Evolutionary conservation across 352 stramenopile species (phyloP), one percentile per base, ranked within the genome.

Genomic region (Pythium plurisporium): DNA sequence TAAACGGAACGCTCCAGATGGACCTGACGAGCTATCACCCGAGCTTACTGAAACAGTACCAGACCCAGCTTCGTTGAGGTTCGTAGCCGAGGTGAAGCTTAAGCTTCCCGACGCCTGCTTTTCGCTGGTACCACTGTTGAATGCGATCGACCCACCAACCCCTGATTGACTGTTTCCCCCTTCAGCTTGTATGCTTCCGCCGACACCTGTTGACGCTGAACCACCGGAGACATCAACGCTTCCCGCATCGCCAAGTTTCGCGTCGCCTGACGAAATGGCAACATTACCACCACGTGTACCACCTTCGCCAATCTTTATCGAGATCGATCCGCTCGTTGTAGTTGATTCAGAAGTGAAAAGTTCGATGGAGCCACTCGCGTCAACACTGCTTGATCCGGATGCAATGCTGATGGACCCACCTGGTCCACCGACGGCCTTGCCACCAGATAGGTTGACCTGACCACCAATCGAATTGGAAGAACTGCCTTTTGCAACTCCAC

Each of bases 321-420:
- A 30, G 12, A 64, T 41, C 2, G 30, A 47, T n/a, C 58, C 58
- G 37, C 58, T 55, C n/a, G 11, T 26, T 7, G 19, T 23, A 11
- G n/a, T 27, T 19, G 59, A 67, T 19, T 45, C 37, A 6, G 59
- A 58, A 14, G 74, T 77, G 26, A 49, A 48, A 23, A 84, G 62
- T 8, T 54, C 41, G 17, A 87, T 55, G 26, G 44, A 63, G 46
- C 76, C 76, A 42, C 72, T 86, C 1, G 62, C 56, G 2, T 43
- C 46, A 29, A 62, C 63, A 22, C 63, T 44, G 34, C 76, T 85
- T 26, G 62, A 56, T n/a, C 77, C 79, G 53, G 73, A 83, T 20
- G 54, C 23, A 43, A 89, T 54, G 9, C 45, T 64, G 15, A 89
- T 55, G 2, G 69, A 62, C 19, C 79, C 79, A 48, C 79, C 79